Conservation (phyloP, 345 rosid species). For the Nasturtium officinale region DNA sequence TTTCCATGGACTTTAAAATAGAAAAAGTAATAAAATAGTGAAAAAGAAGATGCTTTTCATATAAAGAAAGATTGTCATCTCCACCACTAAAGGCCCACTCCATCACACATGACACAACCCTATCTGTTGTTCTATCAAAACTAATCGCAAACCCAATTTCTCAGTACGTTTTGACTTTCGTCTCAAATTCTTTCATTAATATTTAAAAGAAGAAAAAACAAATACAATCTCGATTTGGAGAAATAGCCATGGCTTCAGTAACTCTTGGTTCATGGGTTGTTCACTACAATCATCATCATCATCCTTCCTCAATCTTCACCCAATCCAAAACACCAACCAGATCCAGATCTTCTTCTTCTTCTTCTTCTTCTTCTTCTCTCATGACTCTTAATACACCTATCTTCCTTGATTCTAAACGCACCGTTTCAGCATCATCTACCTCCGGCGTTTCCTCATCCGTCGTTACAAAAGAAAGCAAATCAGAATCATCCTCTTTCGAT, state of each 20-base stretch:
- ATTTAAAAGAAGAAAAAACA: no score
- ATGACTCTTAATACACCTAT: conserved; percentile 26
- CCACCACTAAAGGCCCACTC: conserved; percentile 38
- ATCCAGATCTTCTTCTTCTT: conserved; percentile 50
- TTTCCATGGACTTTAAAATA: background rate
- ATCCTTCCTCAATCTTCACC: conserved; percentile 27
- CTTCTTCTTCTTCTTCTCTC: conserved; percentile 44
- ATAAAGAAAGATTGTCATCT: conserved; percentile 17
- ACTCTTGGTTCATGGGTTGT: conserved; percentile 53
- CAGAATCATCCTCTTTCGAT: conserved; percentile 48
- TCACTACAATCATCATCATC: conserved; percentile 34
- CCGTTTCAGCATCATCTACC: conserved; percentile 32
- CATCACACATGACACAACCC: conserved; percentile 18
- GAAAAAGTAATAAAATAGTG: background rate
- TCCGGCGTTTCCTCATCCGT: conserved; percentile 55
- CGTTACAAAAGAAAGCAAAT: conserved; percentile 50
- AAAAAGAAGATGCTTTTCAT: background rate
- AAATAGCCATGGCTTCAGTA: conserved; percentile 54
- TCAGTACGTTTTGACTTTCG: conserved; percentile 10
- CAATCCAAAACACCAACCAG: conserved; percentile 13
- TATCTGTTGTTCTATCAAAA: conserved; percentile 14
- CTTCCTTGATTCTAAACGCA: conserved; percentile 24
- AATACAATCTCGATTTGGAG: background rate
- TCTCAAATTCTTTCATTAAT: background rate
- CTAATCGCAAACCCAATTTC: conserved; percentile 26